Evolutionary conservation across 1,284 basidiomycete genomes (phyloP).

Genomic region (Ustilago curta): DNA sequence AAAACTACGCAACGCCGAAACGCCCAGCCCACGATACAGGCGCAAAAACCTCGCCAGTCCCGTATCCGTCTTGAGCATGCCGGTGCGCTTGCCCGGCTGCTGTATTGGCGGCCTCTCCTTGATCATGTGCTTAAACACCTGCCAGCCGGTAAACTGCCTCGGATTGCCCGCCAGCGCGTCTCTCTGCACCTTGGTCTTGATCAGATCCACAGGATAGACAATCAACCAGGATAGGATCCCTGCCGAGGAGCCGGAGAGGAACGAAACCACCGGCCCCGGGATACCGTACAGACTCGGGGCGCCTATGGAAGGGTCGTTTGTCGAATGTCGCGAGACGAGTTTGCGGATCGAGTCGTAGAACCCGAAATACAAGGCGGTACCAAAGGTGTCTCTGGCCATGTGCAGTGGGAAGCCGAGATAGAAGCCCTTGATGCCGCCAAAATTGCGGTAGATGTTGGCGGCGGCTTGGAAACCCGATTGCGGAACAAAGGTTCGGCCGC

Average conservation of each 20-base stretch:
- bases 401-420: slow-evolving; percentile 67
- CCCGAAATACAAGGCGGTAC: slow-evolving; percentile 66
- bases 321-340: slow-evolving; percentile 50
- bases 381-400: slow-evolving; percentile 58
- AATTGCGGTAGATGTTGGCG: slow-evolving; percentile 60
- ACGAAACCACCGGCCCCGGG: slow-evolving; percentile 63
- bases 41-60: slow-evolving; percentile 53
- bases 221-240: slow-evolving; percentile 66
- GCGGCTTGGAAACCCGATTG: slow-evolving; percentile 64
- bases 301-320: slow-evolving; percentile 18
- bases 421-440: slow-evolving; percentile 66
- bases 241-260: slow-evolving; percentile 62
- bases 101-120: slow-evolving; percentile 79
- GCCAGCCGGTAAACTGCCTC: slow-evolving; percentile 75
- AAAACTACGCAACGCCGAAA: slow-evolving; percentile 65
- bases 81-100: slow-evolving; percentile 7
- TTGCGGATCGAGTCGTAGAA: slow-evolving; percentile 65
- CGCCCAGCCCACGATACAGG: slow-evolving; percentile 66
- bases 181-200: slow-evolving; percentile 93
- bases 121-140: slow-evolving; percentile 81
- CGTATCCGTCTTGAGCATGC: slow-evolving; percentile 74
- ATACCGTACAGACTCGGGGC: slow-evolving; percentile 52
- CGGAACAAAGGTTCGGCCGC: slow-evolving; percentile 47
- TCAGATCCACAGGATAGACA: slow-evolving; percentile 73
- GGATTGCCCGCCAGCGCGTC: slow-evolving; percentile 82